Conservation (phyloP, 305 asterid genomes). For the Ilex paraguariensis region DNA sequence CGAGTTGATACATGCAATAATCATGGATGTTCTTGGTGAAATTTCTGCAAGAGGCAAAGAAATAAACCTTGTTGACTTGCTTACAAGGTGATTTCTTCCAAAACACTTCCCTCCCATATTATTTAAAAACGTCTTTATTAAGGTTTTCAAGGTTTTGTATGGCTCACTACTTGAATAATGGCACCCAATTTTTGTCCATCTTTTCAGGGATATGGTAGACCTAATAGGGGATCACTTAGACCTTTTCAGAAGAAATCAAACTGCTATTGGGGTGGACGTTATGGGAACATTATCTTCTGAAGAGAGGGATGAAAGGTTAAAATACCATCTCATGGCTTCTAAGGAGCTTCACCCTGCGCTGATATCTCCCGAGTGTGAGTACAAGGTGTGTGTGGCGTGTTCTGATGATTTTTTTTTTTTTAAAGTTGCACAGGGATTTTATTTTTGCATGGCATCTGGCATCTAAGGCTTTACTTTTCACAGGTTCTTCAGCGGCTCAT, state of each 20-base stretch:
- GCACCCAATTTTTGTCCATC: conserved; percentile 15
- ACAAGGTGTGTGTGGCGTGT: conserved; percentile 85
- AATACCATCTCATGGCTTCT: conserved; percentile 72
- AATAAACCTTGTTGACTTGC: conserved; percentile 82
- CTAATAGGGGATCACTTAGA: conserved; percentile 88
- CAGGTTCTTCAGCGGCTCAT: conserved; percentile 90
- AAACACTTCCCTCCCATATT: background rate
- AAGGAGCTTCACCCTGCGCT: conserved; percentile 99
- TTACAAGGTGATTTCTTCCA: conserved; percentile 56
- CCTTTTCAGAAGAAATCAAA: conserved; percentile 84
- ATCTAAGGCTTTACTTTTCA: conserved; percentile 19
- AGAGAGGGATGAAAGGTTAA: conserved; percentile 98
- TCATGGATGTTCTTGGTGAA: conserved; percentile 94
- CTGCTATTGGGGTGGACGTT: conserved; percentile 85
- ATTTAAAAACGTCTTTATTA: conserved; percentile 1
- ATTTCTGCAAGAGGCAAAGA: conserved; percentile 74
- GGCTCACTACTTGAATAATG: conserved; percentile 11
- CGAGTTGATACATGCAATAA: conserved; percentile 52
- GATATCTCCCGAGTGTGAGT: conserved; percentile 95
- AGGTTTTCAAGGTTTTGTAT: conserved; percentile 5
- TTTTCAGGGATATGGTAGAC: conserved; percentile 79
- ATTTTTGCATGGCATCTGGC: conserved; percentile 16
- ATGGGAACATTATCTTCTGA: conserved; percentile 96
- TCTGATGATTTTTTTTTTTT: conserved; percentile 34
- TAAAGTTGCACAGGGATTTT: conserved; percentile 4